phyloP scores from a whole-genome alignment of 176 grass and related monocot genomes.

The Ensete glaucum region DNA sequence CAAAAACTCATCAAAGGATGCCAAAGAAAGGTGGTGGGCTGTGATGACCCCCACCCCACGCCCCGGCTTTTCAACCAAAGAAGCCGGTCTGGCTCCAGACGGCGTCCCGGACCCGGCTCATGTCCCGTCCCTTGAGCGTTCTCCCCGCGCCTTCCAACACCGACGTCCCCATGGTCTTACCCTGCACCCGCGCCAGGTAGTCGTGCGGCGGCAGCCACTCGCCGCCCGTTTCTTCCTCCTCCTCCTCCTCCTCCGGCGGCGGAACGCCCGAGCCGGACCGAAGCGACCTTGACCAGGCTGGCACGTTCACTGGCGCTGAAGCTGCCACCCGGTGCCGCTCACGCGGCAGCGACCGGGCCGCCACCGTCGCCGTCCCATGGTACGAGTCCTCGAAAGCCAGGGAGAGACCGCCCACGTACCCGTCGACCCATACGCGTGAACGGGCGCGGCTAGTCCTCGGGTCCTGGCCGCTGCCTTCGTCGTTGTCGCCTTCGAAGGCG shows the following conservation, averaged over 20 bases:
- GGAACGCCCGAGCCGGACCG: neutral
- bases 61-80: constrained; percentile 2
- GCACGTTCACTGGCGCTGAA: constrained; percentile 23
- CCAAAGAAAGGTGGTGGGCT: too few relatives aligned
- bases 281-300: constrained; percentile 12
- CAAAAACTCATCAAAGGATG: too few relatives aligned
- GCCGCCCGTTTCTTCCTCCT: constrained; percentile 9
- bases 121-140: constrained; percentile 29
- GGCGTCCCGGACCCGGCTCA: constrained; percentile 30
- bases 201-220: constrained; percentile 30
- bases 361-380: neutral
- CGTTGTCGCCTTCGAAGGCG: neutral
- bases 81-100: constrained; percentile 30
- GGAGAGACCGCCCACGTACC: constrained; percentile 13
- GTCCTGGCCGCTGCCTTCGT: neutral
- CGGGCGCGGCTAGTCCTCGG: neutral
- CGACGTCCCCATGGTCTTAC: constrained; percentile 11
- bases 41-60: too few relatives aligned
- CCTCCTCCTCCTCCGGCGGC: neutral
- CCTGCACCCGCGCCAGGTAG: constrained; percentile 11
- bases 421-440: neutral
- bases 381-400: constrained; percentile 5
- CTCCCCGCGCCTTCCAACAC: constrained; percentile 31
- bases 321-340: neutral
- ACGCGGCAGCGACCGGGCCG: neutral